Evolutionary conservation across 805 yeast genomes (phyloP), one percentile per base, ranked within the genome.

Genomic region (Monosporozyma siamensis): DNA sequence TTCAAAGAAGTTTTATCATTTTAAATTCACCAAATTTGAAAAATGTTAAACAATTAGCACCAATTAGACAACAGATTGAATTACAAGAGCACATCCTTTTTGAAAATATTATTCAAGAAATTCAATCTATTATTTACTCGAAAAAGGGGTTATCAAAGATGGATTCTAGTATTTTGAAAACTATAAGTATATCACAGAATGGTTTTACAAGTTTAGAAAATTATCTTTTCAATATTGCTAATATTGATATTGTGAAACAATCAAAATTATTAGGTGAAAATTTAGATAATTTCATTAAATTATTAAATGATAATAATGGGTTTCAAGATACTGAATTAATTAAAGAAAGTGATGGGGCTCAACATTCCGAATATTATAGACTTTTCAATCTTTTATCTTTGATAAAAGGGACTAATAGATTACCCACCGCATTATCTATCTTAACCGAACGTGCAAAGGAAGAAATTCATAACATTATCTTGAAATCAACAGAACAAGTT

Each of bases 51-150:
- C 76, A 81, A 0, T 64, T 82, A 58, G 55, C 58, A 11, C 65
- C 75, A 11, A 61, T 77, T 5, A 75, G 71, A 44, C 70, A 64
- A 34, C 75, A 74, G 47, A 63, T 82, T 14, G 74, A 75, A 39
- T 55, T 66, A 3, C 88, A 80, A 48, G 70, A 74, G 12, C 76
- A 75, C 44, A 71, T 73, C 34, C 64, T 89, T 23, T 80, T 82
- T 53, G 87, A 80, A 38, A 75, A 76, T 48, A 66, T 89, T 15
- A 66, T 84, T n/a, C 95, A 84, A 48, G 95, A 88, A 53, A 64
- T 87, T 34, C 79, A 77, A 45, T 72, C 70, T 38, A 80, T 84
- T 43, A 65, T 84, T n/a, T 85, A 80, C 52, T 66, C 82, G 34
- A 78, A 76, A 50, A 65, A 59, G 14, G 46, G 45, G 9, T 11